Evolutionary conservation across 2,329 filamentous ascomycete species (phyloP), one percentile per base, ranked within the genome.

Genomic region (Fusarium decemcellulare): DNA sequence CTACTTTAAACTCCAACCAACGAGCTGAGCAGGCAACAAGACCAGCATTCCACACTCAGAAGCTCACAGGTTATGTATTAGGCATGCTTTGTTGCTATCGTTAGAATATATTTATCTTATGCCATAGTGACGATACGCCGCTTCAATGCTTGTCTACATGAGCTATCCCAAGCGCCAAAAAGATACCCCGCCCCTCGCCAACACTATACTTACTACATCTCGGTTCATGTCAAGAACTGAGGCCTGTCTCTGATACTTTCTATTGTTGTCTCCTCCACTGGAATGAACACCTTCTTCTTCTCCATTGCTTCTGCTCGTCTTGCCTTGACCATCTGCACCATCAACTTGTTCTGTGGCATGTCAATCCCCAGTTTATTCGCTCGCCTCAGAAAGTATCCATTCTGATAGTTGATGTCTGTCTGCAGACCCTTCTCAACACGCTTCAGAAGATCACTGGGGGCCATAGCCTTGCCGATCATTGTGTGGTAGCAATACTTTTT

Each of bases 321-420:
- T 27, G 90, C 92, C 75, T 92, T 90, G 51, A 98, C 90, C 81
- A 94, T 81, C 56, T 90, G 84, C 78, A 92, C 83, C 43, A 97
- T 83, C 84, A 93, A 87, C 72, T 91, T 90, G 76, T 97, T 96
- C 65, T 91, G 84, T 11, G 89, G 88, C 73, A 90, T 90, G 53
- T 88, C 83, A n/a, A 97, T 83, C 2, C 93, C 93, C 64, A 95
- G 74, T 76, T 93, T 88, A 72, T 88, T 86, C 1, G 92, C 96
- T 42, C 91, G 87, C 53, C 84, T 86, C 34, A 97, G 85, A 63
- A 99, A 92, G 81, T 95, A 99, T 1, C 95, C 95, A 77, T 97
- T 98, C 71, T 95, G 87, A 74, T 91, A 97, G 47, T 95, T 89
- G 42, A 98, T 88, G 74, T 97, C 94, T 0, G 93, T 94, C 61